Base-by-base conservation (phyloP, 106 monocot genomes). In the Chionographis japonica region DNA sequence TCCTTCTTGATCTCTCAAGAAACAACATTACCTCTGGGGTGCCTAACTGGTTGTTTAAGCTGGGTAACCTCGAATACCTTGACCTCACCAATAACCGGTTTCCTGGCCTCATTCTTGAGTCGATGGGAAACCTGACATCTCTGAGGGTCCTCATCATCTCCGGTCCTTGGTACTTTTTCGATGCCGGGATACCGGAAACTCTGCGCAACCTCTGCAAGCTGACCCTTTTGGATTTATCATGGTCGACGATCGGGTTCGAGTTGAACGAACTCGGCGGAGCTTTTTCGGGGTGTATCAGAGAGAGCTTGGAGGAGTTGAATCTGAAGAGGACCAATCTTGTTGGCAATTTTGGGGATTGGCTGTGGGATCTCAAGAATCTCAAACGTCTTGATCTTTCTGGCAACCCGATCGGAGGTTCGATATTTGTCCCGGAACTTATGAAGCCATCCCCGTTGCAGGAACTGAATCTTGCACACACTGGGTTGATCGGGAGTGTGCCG, bases 401-500 rank as follows among this genome's bases (percentile, higher is more conserved):
- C 14, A 63, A 63, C 46, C 1, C 46, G 8, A 11, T 63, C 4
- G 8, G 4, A 19, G 63, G 62, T 2, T 19, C 62, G 11, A 46
- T 72, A 4, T 62, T 61, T 12, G 4, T 46, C 46, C 46, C 39
- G 72, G 8, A 46, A 46, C 46, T 10, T 5, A 46, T 2, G 27
- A 56, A 36, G 2, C 38, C 63, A 16, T 36, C 60, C 18, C 7
- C 20, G 8, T 20, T 76, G 36, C 10, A 63, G 12, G 7, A 11
- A 13, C 7, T 76, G n/a, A 40, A 56, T 56, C 41, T 76, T 18
- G 15, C 55, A 4, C 11, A 37, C 4, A 76, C 69, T 27, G 7
- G 16, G 20, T 51, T 66, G 58, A 50, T 43, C 49, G 74, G 74
- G 3, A 19, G 57, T 12, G 36, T 74, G 10, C 43, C 66, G 6